phyloP scores from a whole-genome alignment of 441 rosid genomes.

The Corymbia calophylla region DNA sequence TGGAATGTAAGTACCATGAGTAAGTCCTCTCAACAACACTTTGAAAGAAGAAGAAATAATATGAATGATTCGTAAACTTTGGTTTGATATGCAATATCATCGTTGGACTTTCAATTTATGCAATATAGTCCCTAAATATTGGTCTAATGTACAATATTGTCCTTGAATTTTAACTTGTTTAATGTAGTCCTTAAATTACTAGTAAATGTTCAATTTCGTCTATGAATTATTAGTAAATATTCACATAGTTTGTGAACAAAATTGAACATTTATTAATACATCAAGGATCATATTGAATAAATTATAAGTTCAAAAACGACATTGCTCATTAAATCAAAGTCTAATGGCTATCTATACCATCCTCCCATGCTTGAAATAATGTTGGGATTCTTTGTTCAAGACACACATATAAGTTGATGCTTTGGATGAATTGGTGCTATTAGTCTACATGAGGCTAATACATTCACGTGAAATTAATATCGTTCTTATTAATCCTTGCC shows the following conservation, averaged over 20 bases:
- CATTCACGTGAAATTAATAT: not conserved
- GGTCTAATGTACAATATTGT: rapidly evolving
- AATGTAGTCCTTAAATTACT: rapidly evolving
- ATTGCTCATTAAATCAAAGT: rapidly evolving
- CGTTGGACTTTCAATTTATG: not conserved
- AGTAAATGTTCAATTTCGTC: not conserved
- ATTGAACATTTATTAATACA: not conserved
- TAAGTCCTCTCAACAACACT: not conserved
- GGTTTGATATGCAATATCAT: not conserved
- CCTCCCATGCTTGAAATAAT: not conserved
- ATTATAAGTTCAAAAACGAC: not conserved
- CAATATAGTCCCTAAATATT: not conserved
- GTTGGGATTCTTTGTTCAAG: not conserved
- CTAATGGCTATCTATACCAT: rapidly evolving
- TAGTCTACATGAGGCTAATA: not conserved
- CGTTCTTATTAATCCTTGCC: not conserved
- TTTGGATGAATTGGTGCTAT: not conserved
- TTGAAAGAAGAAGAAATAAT: not conserved
- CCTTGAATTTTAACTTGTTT: not conserved
- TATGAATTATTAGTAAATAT: no score
- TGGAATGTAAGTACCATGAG: no score
- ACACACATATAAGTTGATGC: not conserved
- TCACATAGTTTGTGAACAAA: not conserved
- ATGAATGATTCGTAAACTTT: not conserved
- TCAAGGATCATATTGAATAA: not conserved